These are phyloP conservation scores for Ustilago lituana DNA, from an alignment of 1,284 basidiomycete species.

Conservation along the genomic window DNA sequence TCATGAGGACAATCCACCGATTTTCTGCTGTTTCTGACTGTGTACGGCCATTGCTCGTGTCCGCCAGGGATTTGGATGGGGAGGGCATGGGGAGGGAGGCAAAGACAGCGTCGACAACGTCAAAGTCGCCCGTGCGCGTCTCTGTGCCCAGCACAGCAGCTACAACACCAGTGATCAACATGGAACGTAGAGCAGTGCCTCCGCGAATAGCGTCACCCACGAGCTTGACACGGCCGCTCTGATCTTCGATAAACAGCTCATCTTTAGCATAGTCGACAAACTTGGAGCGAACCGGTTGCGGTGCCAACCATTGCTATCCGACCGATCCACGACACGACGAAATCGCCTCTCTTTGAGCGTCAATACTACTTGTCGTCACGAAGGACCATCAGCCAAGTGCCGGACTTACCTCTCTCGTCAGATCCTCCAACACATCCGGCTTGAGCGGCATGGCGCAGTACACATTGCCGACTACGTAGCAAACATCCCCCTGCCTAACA, in stretches of 20 bases:
- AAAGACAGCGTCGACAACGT: conserved; percentile 89
- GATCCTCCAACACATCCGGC: conserved; percentile 93
- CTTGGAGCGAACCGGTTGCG: conserved; percentile 71
- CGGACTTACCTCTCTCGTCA: conserved; percentile 81
- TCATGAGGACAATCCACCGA: conserved; percentile 61
- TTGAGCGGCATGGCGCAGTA: conserved; percentile 99
- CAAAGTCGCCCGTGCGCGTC: conserved; percentile 87
- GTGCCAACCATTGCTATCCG: conserved; percentile 86
- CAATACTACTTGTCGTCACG: no score
- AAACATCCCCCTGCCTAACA: conserved; percentile 82
- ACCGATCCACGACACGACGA: no score
- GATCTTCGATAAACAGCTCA: conserved; percentile 89
- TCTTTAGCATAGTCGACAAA: conserved; percentile 77
- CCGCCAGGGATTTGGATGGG: conserved; percentile 1
- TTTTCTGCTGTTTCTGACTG: conserved; percentile 8
- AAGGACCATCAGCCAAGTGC: no score
- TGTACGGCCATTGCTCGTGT: conserved; percentile 1
- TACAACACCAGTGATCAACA: conserved; percentile 73
- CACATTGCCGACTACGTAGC: conserved; percentile 91
- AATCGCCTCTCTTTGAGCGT: no score
- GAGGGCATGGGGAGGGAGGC: conserved; percentile 71
- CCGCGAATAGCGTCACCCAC: conserved; percentile 74
- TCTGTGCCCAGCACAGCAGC: conserved; percentile 89
- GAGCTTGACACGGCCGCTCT: conserved; percentile 87
- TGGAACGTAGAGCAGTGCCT: conserved; percentile 35